Base-by-base conservation (phyloP, 2,329 filamentous ascomycete species). In the Zalaria sp. region DNA sequence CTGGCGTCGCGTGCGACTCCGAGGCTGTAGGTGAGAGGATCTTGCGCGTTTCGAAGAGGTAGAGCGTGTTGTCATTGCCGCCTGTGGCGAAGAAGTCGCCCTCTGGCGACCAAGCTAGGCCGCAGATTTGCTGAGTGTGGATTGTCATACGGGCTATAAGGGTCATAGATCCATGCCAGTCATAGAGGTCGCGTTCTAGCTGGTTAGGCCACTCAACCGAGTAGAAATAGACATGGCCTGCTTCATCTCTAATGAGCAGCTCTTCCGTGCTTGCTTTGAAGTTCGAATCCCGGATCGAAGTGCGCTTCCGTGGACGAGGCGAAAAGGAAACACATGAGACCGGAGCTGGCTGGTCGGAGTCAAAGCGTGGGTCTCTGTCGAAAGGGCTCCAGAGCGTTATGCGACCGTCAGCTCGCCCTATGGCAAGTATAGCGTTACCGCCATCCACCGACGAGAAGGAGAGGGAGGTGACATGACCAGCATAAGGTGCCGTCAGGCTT, bases 41-140 rank as follows among this genome's bases (percentile, higher is more conserved):
- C 34, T 75, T 71, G 38, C 72, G 68, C 3, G 75, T 72, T 41
- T 88, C 76, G 58, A 93, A 94, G 2, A 96, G 69, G 51, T 79
- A 83, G 55, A 89, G 93, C 3, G 78, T 62, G 54, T 96, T 95
- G 65, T 98, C 91, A 56, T 98, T 96, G 25, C 84, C 86, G 5
- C 91, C 88, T 4, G 84, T 87, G 9, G 85, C 86, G 57, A 98
- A 88, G 31, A 79, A 71, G 3, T 71, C 69, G 3, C 86, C 86
- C 52, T 84, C 77, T 3, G 68, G 66, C 3, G 86, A 88, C 85
- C 88, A 96, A 3, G 83, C 75, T n/a, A 98, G 67, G 1, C 89
- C 89, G 54, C 91, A 98, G 42, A 98, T 81, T 55, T 96, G 88
- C 60, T 95, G 87, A 1, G 71, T 76, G 57, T 96, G 89, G 5